Conservation (phyloP, 768 basidiomycete species). For the Chalciporus chontae region DNA sequence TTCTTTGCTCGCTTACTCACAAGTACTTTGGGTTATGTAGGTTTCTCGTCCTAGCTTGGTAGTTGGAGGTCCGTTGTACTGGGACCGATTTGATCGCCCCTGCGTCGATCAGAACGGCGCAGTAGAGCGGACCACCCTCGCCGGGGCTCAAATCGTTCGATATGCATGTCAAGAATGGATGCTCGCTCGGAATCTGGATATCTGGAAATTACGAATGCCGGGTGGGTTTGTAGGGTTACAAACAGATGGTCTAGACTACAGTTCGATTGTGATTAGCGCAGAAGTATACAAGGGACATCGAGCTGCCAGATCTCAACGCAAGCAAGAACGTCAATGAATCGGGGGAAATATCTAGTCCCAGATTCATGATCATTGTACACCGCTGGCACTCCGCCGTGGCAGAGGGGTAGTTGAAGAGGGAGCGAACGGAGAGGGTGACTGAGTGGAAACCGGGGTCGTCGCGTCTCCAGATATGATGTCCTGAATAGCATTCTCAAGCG, state of each 20-base stretch:
- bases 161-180: background rate
- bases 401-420: slow-evolving; percentile 23
- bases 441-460: slow-evolving; percentile 46
- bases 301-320: slow-evolving; percentile 13
- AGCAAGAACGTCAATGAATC: slow-evolving; percentile 8
- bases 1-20: slow-evolving; percentile 8
- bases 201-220: background rate
- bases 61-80: slow-evolving; percentile 6
- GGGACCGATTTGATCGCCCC: background rate
- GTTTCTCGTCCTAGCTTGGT: slow-evolving; percentile 3
- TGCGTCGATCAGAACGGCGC: background rate
- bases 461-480: slow-evolving; percentile 84
- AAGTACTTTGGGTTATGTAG: slow-evolving; percentile 7
- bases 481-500: slow-evolving; percentile 85
- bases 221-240: slow-evolving; percentile 13
- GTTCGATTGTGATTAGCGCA: slow-evolving; percentile 17
- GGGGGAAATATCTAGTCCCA: slow-evolving; percentile 3
- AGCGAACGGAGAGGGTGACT: slow-evolving; percentile 52
- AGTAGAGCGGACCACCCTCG: background rate
- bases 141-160: background rate
- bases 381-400: slow-evolving; percentile 43
- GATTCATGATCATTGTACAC: slow-evolving; percentile 16
- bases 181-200: background rate
- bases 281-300: slow-evolving; percentile 7
- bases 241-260: slow-evolving; percentile 6